Evolutionary conservation across 2,329 filamentous ascomycete species (phyloP), one percentile per base, ranked within the genome.

Genomic region (Cytospora piceae): DNA sequence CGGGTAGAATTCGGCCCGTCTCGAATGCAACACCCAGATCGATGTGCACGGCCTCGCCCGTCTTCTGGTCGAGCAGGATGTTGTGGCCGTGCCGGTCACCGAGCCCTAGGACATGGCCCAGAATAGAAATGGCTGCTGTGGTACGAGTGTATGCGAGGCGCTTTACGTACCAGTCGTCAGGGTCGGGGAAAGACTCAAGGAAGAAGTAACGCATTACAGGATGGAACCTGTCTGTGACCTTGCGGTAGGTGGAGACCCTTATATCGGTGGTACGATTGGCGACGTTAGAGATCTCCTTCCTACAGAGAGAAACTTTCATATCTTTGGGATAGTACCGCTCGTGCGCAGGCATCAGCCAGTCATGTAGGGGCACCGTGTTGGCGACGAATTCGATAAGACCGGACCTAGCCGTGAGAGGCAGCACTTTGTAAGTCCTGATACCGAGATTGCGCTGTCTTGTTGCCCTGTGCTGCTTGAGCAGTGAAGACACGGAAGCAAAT

Each of bases 131-230:
- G 4, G 94, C 94, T 0, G 95, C 95, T 0, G 94, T 98, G 52
- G 91, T 95, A 66, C 95, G 87, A 1, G 93, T 96, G 75, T 99
- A 99, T 7, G 94, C 93, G 12, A 97, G 85, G 8, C 96, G 87
- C 71, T 89, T 92, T 67, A 87, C 85, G 73, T 97, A 99, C 95
- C 95, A 99, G 71, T 96, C 94, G 74, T 99, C 94, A 0, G 95
- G 95, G 69, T 97, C 93, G 60, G 89, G 84, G 74, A 97, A 99
- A 67, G 91, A 87, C 76, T 99, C 95, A 82, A 97, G 93, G 76
- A 99, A 97, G 80, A 99, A 99, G 80, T 94, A 96, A 64, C 91
- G 88, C 89, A 99, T 91, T 5, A 98, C 95, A 0, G 96, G 95
- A 68, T 93, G 91, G 76, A 98, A 97, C 58, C 87, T 86, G 4